Evolutionary conservation across 495 filamentous ascomycete genomes (phyloP).

Genomic region (Pseudevernia furfuracea): DNA sequence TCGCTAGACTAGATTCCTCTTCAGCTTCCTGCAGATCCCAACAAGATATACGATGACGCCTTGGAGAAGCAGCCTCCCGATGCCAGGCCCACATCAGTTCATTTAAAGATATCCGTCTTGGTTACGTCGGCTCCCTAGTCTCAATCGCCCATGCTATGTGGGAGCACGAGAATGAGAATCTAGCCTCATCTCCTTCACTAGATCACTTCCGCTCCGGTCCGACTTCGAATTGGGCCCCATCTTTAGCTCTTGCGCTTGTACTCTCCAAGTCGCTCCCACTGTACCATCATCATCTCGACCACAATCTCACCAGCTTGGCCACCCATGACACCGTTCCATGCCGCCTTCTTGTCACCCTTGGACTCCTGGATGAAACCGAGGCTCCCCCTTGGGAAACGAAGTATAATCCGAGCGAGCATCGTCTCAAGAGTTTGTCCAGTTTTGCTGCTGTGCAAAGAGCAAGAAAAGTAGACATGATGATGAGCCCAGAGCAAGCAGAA

Average conservation of each 20-base stretch:
- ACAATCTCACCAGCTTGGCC: constrained; percentile 8
- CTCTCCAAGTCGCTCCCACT: constrained; percentile 19
- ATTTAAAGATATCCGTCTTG: constrained; percentile 18
- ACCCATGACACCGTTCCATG: constrained; percentile 38
- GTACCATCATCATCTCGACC: constrained; percentile 2
- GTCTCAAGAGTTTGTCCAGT: constrained; percentile 30
- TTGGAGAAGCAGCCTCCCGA: constrained; percentile 13
- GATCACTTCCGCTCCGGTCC: constrained; percentile 3
- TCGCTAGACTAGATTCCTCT: constrained; percentile 58
- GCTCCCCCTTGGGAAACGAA: constrained; percentile 50
- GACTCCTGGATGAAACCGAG: constrained; percentile 40
- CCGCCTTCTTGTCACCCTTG: constrained; percentile 42
- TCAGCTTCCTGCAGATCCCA: constrained; percentile 29
- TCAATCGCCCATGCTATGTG: constrained; percentile 7
- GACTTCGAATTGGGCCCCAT: constrained; percentile 1
- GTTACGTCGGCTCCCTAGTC: not conserved
- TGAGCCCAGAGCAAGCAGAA: constrained; percentile 34
- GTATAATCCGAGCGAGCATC: constrained; percentile 29
- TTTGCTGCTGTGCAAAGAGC: constrained; percentile 37
- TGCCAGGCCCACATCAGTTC: constrained; percentile 11
- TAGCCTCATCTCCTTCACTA: constrained; percentile 5
- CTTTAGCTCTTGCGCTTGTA: constrained; percentile 8
- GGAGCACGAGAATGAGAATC: constrained; percentile 12
- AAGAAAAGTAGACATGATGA: constrained; percentile 37
- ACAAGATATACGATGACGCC: not conserved